A percentile compares a stretch with the other conserved stretches of the same genome.
phyloP scores from a whole-genome alignment of 371 early-diverging fungal species.

The Rhizopus stolonifer region DNA sequence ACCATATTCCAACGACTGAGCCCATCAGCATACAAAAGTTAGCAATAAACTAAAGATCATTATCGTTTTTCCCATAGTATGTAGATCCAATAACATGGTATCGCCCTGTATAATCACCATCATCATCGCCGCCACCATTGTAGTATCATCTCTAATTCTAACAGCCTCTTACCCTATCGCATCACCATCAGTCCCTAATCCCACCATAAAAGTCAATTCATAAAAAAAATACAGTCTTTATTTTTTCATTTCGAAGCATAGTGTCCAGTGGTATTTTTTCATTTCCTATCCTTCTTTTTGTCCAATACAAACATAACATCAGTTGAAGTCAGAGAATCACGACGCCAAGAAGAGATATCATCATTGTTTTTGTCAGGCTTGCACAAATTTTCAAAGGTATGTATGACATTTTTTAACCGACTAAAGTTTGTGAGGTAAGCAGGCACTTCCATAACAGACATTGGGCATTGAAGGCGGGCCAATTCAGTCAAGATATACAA shows the following conservation, averaged over 20 bases:
- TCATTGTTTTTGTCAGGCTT: conserved; percentile 8
- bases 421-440: conserved; percentile 19
- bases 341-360: conserved; percentile 12
- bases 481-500: conserved; percentile 29
- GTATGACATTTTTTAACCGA: conserved; percentile 17
- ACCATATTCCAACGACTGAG: conserved; percentile 5
- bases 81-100: conserved; percentile 5
- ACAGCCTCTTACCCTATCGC: not conserved
- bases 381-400: conserved; percentile 18
- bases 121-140: conserved; percentile 3
- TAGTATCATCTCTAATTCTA: conserved; percentile 4
- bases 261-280: conserved; percentile 17
- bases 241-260: too few relatives aligned
- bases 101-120: conserved; percentile 3
- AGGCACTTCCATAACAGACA: conserved; percentile 26
- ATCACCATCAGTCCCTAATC: conserved; percentile 1
- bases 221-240: too few relatives aligned
- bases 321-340: conserved; percentile 5
- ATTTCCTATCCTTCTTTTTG: conserved; percentile 13
- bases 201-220: not conserved
- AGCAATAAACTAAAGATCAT: conserved; percentile 3
- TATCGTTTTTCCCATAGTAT: conserved; percentile 2
- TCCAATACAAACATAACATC: conserved; percentile 11
- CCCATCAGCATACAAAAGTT: conserved; percentile 5
- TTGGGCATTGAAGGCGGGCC: conserved; percentile 13